Evolutionary conservation across 2,329 filamentous ascomycete genomes (phyloP).

Genomic region (Sporothrix luriei): DNA sequence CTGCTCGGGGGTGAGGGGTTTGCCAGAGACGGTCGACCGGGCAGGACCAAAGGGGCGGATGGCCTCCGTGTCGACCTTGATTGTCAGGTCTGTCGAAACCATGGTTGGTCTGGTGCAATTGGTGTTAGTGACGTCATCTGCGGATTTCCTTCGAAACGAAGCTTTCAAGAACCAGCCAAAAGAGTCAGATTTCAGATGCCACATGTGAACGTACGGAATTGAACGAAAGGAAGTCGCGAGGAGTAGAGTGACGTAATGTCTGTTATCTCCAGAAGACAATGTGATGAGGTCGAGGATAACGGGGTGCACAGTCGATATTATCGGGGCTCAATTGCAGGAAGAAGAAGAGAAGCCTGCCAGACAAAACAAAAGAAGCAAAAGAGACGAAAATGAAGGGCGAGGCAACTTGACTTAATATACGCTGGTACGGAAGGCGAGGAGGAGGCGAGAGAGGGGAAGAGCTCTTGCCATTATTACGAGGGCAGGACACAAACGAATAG

Average conservation of each 20-base stretch:
- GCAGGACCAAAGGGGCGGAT: constrained; percentile 67
- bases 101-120: not conserved
- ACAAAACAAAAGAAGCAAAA: not conserved
- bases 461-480: constrained; percentile 16
- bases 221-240: not conserved
- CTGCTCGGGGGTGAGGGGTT: constrained; percentile 66
- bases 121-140: not conserved
- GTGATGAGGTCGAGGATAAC: not conserved
- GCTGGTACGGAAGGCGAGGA: constrained; percentile 15
- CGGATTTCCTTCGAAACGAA: not conserved
- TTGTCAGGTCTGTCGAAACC: constrained; percentile 12
- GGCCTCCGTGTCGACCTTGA: constrained; percentile 51
- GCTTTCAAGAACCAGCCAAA: not conserved
- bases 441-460: constrained; percentile 14
- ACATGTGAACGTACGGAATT: too few species aligned
- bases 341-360: constrained; percentile 7
- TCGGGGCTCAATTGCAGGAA: constrained; percentile 3
- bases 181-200: not conserved
- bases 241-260: constrained; percentile 9
- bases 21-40: constrained; percentile 64
- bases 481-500: constrained; percentile 18
- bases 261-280: not conserved
- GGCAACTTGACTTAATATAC: constrained; percentile 25
- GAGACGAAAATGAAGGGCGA: not conserved
- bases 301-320: not conserved